These are phyloP conservation scores for Barbarea vulgaris DNA, from an alignment of 345 rosid species.

Conservation along the genomic window DNA sequence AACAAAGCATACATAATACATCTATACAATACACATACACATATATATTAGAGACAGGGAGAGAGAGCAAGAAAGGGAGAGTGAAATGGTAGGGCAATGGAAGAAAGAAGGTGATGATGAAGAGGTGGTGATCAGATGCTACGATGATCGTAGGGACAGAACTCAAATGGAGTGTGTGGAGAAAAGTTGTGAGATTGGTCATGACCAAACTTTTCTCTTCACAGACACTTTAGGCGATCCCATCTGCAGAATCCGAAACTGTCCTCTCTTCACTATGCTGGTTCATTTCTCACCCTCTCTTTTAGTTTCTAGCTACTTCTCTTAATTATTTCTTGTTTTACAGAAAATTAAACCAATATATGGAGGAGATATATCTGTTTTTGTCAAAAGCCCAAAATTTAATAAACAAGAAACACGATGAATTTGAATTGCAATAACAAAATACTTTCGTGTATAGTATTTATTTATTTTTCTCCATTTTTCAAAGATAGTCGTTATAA, in stretches of 20 bases:
- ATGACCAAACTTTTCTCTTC: slow-evolving; percentile 57
- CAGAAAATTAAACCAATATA: background rate
- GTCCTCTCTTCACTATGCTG: slow-evolving; percentile 73
- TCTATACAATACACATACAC: background rate
- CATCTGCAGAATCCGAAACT: slow-evolving; percentile 74
- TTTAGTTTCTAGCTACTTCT: background rate
- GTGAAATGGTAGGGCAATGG: slow-evolving; percentile 38
- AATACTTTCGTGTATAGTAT: background rate
- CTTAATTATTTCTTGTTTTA: background rate
- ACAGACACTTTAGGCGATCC: slow-evolving; percentile 89
- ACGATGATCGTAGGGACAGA: slow-evolving; percentile 56
- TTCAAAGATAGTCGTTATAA: background rate
- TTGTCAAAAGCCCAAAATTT: background rate
- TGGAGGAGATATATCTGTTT: background rate
- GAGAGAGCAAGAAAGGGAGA: background rate
- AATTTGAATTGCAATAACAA: background rate
- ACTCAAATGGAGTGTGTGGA: slow-evolving; percentile 57
- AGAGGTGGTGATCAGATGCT: slow-evolving; percentile 53
- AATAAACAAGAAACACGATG: background rate
- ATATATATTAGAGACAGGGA: background rate
- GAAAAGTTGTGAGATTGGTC: slow-evolving; percentile 76
- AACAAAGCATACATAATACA: background rate
- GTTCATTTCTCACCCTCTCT: slow-evolving; percentile 36
- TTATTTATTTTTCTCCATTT: background rate
- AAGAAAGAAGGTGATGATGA: slow-evolving; percentile 28